Evolutionary conservation across 805 yeast species (phyloP), one percentile per base, ranked within the genome.

Genomic region (Candida suzukii): DNA sequence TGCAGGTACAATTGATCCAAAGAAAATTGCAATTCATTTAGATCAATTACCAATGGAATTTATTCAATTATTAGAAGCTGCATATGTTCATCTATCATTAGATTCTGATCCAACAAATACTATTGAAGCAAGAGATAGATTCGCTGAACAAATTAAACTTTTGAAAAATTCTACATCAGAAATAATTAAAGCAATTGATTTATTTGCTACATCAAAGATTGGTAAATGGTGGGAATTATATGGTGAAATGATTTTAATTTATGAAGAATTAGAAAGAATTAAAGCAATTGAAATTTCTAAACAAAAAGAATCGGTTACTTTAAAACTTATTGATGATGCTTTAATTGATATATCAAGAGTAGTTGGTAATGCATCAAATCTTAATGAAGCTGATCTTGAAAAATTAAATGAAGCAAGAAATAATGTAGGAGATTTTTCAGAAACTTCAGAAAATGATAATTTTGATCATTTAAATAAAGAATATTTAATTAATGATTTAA

Each of bases 191-290:
- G 55, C 58, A 18, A 57, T 68, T 8, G 58, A 60, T 17, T 46
- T 46, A n/a, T 46, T 71, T 35, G 41, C 70, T 7, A 49, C 50
- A 17, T 50, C 41, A 5, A 66, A 66, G 41, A 57, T 73, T 4
- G 54, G 57, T 25, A 56, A 51, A 32, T 74, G 79, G 79, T 67
- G 76, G 71, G 64, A 56, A 35, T 40, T 61, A 8, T 68, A 66
- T 40, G 69, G 69, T 8, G 74, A 71, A 29, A 38, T 70, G 11
- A 53, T 65, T 37, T 62, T 57, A 16, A 36, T 65, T 20, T 59
- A 65, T 35, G 61, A 61, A 41, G 64, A 59, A 35, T 31, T 56
- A n/a, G 16, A 36, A n/a, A 51, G 46, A 37, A 38, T 52, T 7
- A 25, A 44, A 30, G 40, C 41, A 20, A 46, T 48, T n/a, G 56